phyloP scores from a whole-genome alignment of 2,329 filamentous ascomycete species.

The Periconia sp. region DNA sequence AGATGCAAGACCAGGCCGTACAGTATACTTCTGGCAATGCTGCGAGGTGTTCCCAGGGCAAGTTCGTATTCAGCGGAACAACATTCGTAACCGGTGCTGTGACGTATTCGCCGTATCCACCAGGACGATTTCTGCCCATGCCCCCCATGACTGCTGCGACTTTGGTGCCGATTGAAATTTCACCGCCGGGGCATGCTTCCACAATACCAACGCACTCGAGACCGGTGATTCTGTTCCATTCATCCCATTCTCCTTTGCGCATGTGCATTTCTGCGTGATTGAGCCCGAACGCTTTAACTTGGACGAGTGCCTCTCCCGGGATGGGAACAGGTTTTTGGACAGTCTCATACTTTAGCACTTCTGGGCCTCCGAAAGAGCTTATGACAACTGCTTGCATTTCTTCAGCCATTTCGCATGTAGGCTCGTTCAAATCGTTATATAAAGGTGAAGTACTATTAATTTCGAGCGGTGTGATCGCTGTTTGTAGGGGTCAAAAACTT shows the following conservation, averaged over 20 bases:
- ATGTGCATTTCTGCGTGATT: slow-evolving; percentile 57
- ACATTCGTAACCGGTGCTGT: slow-evolving; percentile 42
- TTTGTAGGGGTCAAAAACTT: too few species aligned
- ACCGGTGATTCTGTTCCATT: slow-evolving; percentile 47
- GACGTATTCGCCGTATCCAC: slow-evolving; percentile 51
- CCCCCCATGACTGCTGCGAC: slow-evolving; percentile 53
- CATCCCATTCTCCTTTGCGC: slow-evolving; percentile 52
- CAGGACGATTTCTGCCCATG: slow-evolving; percentile 47
- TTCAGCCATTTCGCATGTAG: background rate
- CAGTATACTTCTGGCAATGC: slow-evolving; percentile 50
- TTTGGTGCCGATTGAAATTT: slow-evolving; percentile 39
- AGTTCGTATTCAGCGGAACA: slow-evolving; percentile 16
- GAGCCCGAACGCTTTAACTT: slow-evolving; percentile 51
- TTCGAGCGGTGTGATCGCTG: too few species aligned
- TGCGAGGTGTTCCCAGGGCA: slow-evolving; percentile 50
- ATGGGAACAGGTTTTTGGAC: slow-evolving; percentile 35
- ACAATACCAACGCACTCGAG: slow-evolving; percentile 54
- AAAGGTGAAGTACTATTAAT: too few species aligned
- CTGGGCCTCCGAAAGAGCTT: slow-evolving; percentile 37
- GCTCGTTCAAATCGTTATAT: too few species aligned
- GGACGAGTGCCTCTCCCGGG: slow-evolving; percentile 40
- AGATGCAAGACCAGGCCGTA: slow-evolving; percentile 50
- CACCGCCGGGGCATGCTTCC: slow-evolving; percentile 40
- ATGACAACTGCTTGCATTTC: slow-evolving; percentile 54
- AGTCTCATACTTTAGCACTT: slow-evolving; percentile 30